Evolutionary conservation across 768 basidiomycete genomes (phyloP), one percentile per base, ranked within the genome.

Genomic region (Russula vinacea): DNA sequence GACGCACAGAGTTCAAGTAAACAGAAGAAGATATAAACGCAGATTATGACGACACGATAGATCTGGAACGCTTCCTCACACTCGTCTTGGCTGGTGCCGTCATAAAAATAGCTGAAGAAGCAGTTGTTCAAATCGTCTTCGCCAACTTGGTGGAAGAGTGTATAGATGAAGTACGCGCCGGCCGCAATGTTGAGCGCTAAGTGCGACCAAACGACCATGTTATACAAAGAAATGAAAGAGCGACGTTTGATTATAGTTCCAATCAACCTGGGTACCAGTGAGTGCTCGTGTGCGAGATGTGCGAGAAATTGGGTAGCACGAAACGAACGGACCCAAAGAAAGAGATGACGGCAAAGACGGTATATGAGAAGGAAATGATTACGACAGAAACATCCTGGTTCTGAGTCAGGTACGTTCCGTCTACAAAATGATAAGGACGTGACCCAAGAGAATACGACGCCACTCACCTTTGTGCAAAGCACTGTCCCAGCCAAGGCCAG

Each of bases 1-100:
- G 11, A 80, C 83, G 58, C 65, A 85, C 84, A 84, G 50, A 85
- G 76, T 67, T 81, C 77, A 60, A 85, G 65, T 55, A 84, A 69
- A 83, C 84, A 85, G 60, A 79, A 77, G 22, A 84, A 29, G 45
- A 81, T 73, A 68, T 81, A 82, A 57, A 81, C 62, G 26, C 74
- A 78, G 45, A 84, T 74, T 56, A 78, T 70, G 16, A 82, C 59
- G 50, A 75, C 77, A 63, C 82, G 80, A 68, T 77, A 71, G 47
- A 81, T 66, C 19, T 75, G 75, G 64, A 81, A 74, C 16, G 76
- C 78, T 10, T 71, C 76, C 57, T 76, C 73, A 71, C 84, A 85
- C 3, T 76, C 68, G 22, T 78, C 74, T 53, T 69, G 67, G n/a
- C 74, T 74, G 40, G 71, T 55, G 3, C 70, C 65, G 64, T 74